Evolutionary conservation across 2,329 filamentous ascomycete species (phyloP), one percentile per base, ranked within the genome.

Genomic region (Fusarium sp.): DNA sequence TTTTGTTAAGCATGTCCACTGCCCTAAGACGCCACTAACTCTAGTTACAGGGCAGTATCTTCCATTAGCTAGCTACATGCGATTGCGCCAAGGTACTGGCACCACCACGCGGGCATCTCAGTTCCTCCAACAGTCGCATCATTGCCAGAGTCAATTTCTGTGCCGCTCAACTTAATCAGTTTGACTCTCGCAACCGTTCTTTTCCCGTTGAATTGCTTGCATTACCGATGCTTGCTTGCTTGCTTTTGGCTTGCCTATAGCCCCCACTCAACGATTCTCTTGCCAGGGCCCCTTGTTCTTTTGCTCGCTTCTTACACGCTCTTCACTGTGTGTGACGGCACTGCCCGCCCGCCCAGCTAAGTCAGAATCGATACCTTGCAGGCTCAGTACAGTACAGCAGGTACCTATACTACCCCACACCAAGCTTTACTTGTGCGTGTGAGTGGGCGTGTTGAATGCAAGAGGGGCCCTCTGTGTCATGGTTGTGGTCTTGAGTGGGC

Each of bases 281-380:
- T 32, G 45, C 41, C 48, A 53, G 40, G 64, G 45, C 40, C 61
- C 61, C 69, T 67, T 75, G 64, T 57, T 64, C 49, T 44, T 49
- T 57, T 66, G 59, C 45, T 60, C 67, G 59, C 64, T 69, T 62
- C 71, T 69, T 59, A 74, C 71, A 72, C 62, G 69, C 58, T 64
- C 56, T 67, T 69, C 68, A 61, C 56, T 62, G 67, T 76, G 64
- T 75, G 74, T 76, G 72, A 76, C 74, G 74, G 74, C 74, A 76
- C 74, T 75, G 74, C 74, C 74, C 74, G 74, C 64, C 60, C 62
- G 52, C 54, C 35, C 65, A 73, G 65, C 74, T 76, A 76, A 75
- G 62, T 67, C 72, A 65, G 64, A 48, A 58, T 38, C 30, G 54
- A 35, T 59, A 55, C 50, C 23, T 54, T 30, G 30, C 23, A 23